Percentiles rank a stretch among this genome's conserved stretches.
Conservation (phyloP, 2,329 filamentous ascomycete species). For the Mycosphaerella sp. region DNA sequence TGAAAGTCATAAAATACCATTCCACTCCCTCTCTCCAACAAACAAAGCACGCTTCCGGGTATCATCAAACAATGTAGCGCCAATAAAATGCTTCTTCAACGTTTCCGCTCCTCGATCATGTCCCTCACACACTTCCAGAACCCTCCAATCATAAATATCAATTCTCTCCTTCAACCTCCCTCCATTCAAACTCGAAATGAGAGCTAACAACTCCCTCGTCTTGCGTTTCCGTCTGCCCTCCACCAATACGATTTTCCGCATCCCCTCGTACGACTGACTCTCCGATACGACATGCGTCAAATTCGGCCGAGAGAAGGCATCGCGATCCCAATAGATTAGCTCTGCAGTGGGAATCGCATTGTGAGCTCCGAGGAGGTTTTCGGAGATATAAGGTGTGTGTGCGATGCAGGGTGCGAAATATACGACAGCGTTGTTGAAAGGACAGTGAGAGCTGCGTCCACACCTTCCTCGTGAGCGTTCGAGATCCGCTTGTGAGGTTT, state of each 20-base stretch:
- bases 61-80: constrained; percentile 28
- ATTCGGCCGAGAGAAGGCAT: constrained; percentile 22
- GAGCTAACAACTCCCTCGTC: constrained; percentile 6
- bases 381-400: constrained; percentile 26
- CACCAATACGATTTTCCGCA: constrained; percentile 32
- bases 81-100: constrained; percentile 24
- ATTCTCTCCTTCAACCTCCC: constrained; percentile 27
- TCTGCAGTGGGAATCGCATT: constrained; percentile 5
- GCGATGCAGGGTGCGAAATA: constrained; percentile 29
- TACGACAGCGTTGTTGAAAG: constrained; percentile 21
- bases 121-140: constrained; percentile 23
- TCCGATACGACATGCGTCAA: constrained; percentile 26
- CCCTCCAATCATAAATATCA: constrained; percentile 32
- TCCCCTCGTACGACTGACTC: constrained; percentile 29
- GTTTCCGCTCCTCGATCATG: constrained; percentile 18
- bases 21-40: constrained; percentile 16
- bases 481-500: constrained; percentile 5
- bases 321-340: constrained; percentile 30
- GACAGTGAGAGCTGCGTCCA: constrained; percentile 15
- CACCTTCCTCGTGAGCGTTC: constrained; percentile 6
- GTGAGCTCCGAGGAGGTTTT: constrained; percentile 27
- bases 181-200: constrained; percentile 18
- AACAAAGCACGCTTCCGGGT: constrained; percentile 20
- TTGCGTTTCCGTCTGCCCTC: constrained; percentile 23
- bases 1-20: not conserved